A percentile compares a stretch with the other conserved stretches of the same genome.
Conservation (phyloP, 495 filamentous ascomycete genomes). For the Talaromyces adpressus region DNA sequence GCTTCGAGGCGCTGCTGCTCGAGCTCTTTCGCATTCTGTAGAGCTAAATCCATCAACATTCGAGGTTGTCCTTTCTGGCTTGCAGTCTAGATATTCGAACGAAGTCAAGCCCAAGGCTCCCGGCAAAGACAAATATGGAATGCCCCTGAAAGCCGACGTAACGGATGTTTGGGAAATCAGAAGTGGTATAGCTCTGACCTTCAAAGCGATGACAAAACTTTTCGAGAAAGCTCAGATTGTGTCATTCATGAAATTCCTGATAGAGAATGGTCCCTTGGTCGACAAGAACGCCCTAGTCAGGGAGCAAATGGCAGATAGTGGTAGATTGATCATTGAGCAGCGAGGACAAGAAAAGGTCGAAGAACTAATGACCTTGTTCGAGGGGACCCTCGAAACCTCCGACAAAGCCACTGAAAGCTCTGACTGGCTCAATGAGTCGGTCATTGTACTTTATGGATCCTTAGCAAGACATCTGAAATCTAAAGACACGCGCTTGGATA, state of each 20-base stretch:
- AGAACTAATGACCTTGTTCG: slow-evolving; percentile 84
- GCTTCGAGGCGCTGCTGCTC: slow-evolving; percentile 74
- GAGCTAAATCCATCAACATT: slow-evolving; percentile 50
- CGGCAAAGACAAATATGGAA: slow-evolving; percentile 83
- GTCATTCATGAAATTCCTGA: slow-evolving; percentile 73
- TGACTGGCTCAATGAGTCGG: slow-evolving; percentile 89
- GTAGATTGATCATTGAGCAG: slow-evolving; percentile 67
- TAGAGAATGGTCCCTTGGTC: slow-evolving; percentile 73
- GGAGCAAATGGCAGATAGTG: slow-evolving; percentile 88
- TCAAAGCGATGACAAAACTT: slow-evolving; percentile 64
- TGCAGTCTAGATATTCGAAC: slow-evolving; percentile 64
- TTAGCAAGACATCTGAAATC: slow-evolving; percentile 78
- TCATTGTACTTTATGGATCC: slow-evolving; percentile 94
- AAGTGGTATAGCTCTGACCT: slow-evolving; percentile 80
- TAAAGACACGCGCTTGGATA: slow-evolving; percentile 75
- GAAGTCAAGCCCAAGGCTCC: slow-evolving; percentile 74
- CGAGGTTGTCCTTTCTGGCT: slow-evolving; percentile 46
- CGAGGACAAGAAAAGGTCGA: slow-evolving; percentile 79
- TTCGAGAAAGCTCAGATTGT: slow-evolving; percentile 66
- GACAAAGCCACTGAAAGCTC: slow-evolving; percentile 69
- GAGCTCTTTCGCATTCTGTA: slow-evolving; percentile 69
- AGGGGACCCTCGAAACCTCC: slow-evolving; percentile 71
- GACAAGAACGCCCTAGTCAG: slow-evolving; percentile 73
- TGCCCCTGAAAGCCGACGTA: slow-evolving; percentile 78
- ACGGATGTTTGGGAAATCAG: slow-evolving; percentile 85